These are phyloP conservation scores for Alisma plantagoaquatica DNA, from an alignment of 106 monocot species.

Conservation along the genomic window DNA sequence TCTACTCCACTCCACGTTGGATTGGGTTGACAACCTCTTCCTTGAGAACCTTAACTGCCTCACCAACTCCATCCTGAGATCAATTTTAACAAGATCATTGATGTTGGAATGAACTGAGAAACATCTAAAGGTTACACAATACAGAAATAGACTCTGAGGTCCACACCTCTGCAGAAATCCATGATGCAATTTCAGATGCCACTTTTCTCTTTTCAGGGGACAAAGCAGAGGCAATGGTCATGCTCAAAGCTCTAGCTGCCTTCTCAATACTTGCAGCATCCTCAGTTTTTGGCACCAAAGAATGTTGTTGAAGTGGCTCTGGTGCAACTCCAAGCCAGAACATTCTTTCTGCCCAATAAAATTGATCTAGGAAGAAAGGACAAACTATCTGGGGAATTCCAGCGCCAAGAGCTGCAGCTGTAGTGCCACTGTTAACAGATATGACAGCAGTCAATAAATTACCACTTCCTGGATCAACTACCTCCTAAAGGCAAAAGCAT, in stretches of 20 bases:
- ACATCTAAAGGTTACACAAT: not conserved
- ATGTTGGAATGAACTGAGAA: not conserved
- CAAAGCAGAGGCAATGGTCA: constrained; percentile 43
- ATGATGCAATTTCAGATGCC: constrained; percentile 43
- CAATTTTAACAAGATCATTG: not conserved
- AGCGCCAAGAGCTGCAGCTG: constrained; percentile 82
- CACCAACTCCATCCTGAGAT: constrained; percentile 58
- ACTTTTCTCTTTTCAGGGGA: constrained; percentile 45
- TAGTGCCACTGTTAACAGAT: constrained; percentile 57
- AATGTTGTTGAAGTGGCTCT: constrained; percentile 39
- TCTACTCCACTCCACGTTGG: no score
- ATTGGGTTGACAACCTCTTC: constrained; percentile 29
- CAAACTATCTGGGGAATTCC: constrained; percentile 86
- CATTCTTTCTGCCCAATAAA: constrained; percentile 96
- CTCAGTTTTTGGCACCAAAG: constrained; percentile 51
- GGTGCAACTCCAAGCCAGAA: constrained; percentile 83
- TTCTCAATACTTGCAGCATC: constrained; percentile 27
- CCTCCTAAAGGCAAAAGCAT: not conserved
- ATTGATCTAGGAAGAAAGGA: constrained; percentile 88
- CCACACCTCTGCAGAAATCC: constrained; percentile 53
- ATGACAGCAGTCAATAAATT: no score
- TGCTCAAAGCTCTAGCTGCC: constrained; percentile 29
- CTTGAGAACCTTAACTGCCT: constrained; percentile 52
- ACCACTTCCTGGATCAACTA: no score
- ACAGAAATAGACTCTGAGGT: not conserved